Percentiles rank a stretch among this genome's conserved stretches.
phyloP scores from a whole-genome alignment of 352 stramenopile species.

The Pythium volutum region DNA sequence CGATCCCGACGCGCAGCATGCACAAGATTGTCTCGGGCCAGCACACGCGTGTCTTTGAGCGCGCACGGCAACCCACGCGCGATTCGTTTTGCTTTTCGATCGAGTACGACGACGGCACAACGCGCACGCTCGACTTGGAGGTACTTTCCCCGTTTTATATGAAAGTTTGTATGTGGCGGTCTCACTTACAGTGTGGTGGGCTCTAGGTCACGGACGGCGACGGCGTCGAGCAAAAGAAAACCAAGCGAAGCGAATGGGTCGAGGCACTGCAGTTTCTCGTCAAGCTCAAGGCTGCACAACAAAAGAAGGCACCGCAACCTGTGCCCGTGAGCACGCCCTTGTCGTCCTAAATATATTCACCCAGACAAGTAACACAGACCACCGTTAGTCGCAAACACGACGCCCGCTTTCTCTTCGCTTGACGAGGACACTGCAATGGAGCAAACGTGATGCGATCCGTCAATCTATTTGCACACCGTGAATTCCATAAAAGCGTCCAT shows the following conservation, averaged over 20 bases:
- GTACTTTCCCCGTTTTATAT: constrained; percentile 19
- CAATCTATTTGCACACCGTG: too few relatives aligned
- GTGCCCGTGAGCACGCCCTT: neutral
- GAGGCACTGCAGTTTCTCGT: constrained; percentile 74
- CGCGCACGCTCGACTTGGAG: constrained; percentile 69
- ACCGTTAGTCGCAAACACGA: too few relatives aligned
- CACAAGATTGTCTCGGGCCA: constrained; percentile 41
- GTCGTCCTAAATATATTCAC: constrained; percentile 3
- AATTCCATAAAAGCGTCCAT: too few relatives aligned
- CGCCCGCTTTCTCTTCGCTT: too few relatives aligned
- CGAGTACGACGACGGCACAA: constrained; percentile 60
- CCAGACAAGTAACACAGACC: too few relatives aligned
- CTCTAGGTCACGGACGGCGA: constrained; percentile 61
- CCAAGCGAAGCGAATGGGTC: constrained; percentile 58
- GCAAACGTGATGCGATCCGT: too few relatives aligned
- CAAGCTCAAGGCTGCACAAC: constrained; percentile 51
- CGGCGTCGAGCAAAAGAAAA: constrained; percentile 52
- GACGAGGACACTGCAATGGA: too few relatives aligned
- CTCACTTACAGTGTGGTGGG: neutral
- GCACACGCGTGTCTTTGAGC: constrained; percentile 60
- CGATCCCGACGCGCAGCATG: constrained; percentile 56
- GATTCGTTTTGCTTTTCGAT: constrained; percentile 72
- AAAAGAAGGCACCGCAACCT: constrained; percentile 12
- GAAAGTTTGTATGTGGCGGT: neutral
- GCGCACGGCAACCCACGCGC: constrained; percentile 43